Percentiles rank a stretch among this genome's conserved stretches.
These are phyloP conservation scores for California macrophylla DNA, from an alignment of 441 rosid species.

Conservation along the genomic window DNA sequence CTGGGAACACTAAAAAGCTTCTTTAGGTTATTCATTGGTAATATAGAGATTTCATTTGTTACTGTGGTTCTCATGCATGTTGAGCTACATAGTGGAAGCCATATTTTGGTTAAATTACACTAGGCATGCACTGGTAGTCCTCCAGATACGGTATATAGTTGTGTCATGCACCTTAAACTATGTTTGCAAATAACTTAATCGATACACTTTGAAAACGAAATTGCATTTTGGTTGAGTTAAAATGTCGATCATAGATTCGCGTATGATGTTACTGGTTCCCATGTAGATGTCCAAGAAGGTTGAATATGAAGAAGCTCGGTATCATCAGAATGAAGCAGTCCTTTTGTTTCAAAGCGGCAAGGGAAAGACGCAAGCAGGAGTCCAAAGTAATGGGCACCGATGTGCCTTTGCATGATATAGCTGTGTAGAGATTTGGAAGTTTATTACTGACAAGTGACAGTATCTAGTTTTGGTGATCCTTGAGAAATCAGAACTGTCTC, in stretches of 20 bases:
- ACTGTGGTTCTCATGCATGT: background rate
- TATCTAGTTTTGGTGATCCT: constrained; percentile 9
- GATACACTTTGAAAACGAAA: background rate
- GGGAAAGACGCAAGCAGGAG: constrained; percentile 7
- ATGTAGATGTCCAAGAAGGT: constrained; percentile 29
- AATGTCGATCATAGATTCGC: background rate
- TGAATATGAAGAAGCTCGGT: constrained; percentile 18
- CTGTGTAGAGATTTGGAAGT: background rate
- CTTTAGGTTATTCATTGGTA: background rate
- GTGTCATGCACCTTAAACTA: background rate
- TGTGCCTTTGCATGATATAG: constrained; percentile 12
- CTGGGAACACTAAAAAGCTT: background rate
- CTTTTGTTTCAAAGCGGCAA: constrained; percentile 8
- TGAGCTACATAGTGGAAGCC: background rate
- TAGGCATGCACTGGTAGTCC: background rate
- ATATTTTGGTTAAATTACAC: background rate
- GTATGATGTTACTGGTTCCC: constrained; percentile 1
- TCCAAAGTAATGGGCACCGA: constrained; percentile 4
- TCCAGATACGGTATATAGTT: background rate
- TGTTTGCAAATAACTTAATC: background rate
- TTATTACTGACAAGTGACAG: background rate
- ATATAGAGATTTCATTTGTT: background rate
- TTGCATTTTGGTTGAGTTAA: background rate
- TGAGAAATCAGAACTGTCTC: constrained; percentile 12
- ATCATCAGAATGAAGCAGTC: background rate